phyloP scores from a whole-genome alignment of 768 basidiomycete species.

The Podaxis carcinomalis region DNA sequence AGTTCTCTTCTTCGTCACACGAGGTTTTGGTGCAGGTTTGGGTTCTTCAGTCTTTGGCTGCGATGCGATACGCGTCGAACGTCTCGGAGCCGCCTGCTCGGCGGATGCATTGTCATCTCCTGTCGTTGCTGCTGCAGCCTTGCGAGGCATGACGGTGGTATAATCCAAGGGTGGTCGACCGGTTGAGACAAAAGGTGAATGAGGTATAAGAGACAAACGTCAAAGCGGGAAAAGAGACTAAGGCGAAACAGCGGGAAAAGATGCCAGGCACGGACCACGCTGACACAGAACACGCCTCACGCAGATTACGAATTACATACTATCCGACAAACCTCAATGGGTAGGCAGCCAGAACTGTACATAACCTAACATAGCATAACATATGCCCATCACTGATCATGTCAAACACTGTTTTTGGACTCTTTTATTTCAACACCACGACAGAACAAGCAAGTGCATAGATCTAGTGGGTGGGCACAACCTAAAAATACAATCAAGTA shows the following conservation, averaged over 20 bases:
- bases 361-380: background rate
- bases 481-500: too few species aligned
- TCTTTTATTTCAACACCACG: too few species aligned
- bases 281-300: background rate
- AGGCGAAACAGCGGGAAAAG: background rate
- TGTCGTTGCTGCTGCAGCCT: constrained; percentile 19
- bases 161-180: background rate
- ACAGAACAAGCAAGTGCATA: too few species aligned
- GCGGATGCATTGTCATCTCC: constrained; percentile 22
- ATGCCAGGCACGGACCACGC: background rate
- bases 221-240: background rate
- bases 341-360: constrained; percentile 5
- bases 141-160: constrained; percentile 29
- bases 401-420: too few species aligned
- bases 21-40: constrained; percentile 19
- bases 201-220: background rate
- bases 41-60: constrained; percentile 36
- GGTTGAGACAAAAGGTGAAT: background rate
- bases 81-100: constrained; percentile 35
- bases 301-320: background rate
- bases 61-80: constrained; percentile 54
- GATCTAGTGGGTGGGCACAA: too few species aligned
- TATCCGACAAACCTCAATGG: constrained; percentile 2
- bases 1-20: constrained; percentile 36
- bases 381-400: background rate